Evolutionary conservation across 2,329 filamentous ascomycete genomes (phyloP).

Genomic region (Colletotrichum tamarilloi): DNA sequence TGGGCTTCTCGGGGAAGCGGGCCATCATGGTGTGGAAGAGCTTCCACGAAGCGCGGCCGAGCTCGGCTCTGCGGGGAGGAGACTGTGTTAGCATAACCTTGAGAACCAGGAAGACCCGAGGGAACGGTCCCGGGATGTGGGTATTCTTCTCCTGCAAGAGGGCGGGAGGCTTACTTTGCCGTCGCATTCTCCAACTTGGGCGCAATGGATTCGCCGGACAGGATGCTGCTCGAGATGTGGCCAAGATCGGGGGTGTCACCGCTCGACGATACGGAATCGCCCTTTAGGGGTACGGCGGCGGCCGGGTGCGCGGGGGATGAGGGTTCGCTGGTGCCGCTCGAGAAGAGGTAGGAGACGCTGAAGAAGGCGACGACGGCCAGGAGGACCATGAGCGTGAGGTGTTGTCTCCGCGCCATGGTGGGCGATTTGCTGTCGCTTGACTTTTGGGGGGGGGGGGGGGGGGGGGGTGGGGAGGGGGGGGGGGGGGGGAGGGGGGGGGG

Average conservation of each 20-base stretch:
- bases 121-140: background rate
- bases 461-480: no score
- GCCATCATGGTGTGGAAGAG: slow-evolving; percentile 78
- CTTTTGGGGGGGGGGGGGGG: background rate
- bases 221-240: slow-evolving; percentile 57
- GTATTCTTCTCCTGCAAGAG: background rate
- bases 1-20: slow-evolving; percentile 74
- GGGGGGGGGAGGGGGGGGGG: no score
- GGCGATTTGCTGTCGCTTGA: slow-evolving; percentile 24
- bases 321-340: slow-evolving; percentile 50
- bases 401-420: slow-evolving; percentile 63
- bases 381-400: slow-evolving; percentile 64
- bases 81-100: background rate
- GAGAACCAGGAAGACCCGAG: background rate
- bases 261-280: slow-evolving; percentile 33
- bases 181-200: slow-evolving; percentile 87
- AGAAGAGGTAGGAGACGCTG: slow-evolving; percentile 69
- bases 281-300: slow-evolving; percentile 34
- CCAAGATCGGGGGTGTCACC: slow-evolving; percentile 50
- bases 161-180: slow-evolving; percentile 68
- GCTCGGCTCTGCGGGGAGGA: slow-evolving; percentile 61
- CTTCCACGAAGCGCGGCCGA: slow-evolving; percentile 76
- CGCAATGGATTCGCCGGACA: slow-evolving; percentile 78
- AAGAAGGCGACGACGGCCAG: slow-evolving; percentile 66
- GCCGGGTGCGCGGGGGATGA: slow-evolving; percentile 15